Evolutionary conservation across 1,284 basidiomycete genomes (phyloP).

Genomic region (Marasmius sp.): DNA sequence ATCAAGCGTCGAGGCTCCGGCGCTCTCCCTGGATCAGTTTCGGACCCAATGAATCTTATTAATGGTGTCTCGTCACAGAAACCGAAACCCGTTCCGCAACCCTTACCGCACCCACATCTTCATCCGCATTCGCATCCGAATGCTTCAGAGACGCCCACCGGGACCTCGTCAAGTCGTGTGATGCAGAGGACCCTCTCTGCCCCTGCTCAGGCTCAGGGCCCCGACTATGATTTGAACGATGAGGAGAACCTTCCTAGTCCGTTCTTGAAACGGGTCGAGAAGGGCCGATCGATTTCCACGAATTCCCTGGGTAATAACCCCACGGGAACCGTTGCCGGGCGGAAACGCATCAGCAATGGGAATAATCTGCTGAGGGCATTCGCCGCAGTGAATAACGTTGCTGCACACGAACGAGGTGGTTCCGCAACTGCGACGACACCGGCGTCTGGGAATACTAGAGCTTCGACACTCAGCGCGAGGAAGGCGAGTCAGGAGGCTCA

Average conservation of each 20-base stretch:
- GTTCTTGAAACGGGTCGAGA: constrained; percentile 61
- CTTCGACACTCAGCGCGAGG: constrained; percentile 43
- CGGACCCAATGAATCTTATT: constrained; percentile 22
- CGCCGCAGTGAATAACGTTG: constrained; percentile 60
- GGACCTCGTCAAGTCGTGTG: not conserved
- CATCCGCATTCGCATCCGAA: constrained; percentile 18
- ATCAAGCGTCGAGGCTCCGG: constrained; percentile 28
- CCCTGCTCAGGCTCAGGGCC: constrained; percentile 24
- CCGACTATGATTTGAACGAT: constrained; percentile 67
- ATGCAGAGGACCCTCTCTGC: constrained; percentile 12
- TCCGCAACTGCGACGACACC: constrained; percentile 14
- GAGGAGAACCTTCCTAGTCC: constrained; percentile 85
- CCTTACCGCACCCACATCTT: constrained; percentile 34
- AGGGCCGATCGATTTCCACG: not conserved
- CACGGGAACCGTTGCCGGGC: constrained; percentile 23
- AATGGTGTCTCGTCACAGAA: constrained; percentile 19
- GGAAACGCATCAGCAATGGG: constrained; percentile 48
- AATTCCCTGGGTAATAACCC: not conserved
- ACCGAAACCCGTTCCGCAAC: constrained; percentile 30
- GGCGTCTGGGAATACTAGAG: constrained; percentile 20
- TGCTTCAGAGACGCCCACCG: constrained; percentile 14
- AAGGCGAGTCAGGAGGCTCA: constrained; percentile 52
- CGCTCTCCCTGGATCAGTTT: constrained; percentile 21
- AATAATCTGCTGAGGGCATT: constrained; percentile 52
- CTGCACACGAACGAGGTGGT: constrained; percentile 14